A percentile compares a stretch with the other conserved stretches of the same genome.
These are phyloP conservation scores for Canna indica DNA, from an alignment of 176 grass and related monocot genomes.

Conservation along the genomic window DNA sequence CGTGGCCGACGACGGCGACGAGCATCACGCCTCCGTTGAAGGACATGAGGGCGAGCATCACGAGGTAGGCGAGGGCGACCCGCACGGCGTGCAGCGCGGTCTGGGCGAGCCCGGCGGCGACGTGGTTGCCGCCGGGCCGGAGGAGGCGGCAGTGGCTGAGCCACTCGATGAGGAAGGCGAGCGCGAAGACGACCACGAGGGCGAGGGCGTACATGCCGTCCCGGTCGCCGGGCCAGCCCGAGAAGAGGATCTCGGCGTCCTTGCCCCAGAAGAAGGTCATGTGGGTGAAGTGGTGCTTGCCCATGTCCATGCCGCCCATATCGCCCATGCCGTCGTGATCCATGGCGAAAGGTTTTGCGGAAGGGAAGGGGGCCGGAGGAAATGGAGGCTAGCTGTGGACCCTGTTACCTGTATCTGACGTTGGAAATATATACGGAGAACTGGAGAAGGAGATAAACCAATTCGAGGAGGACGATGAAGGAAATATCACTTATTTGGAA, in stretches of 20 bases:
- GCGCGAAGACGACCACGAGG: slow-evolving; percentile 31
- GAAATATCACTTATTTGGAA: no score
- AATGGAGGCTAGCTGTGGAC: no score
- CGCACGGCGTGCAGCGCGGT: slow-evolving; percentile 33
- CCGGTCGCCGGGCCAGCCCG: slow-evolving; percentile 38
- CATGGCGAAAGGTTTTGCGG: no score
- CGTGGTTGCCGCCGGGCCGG: neutral
- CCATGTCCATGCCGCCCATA: neutral
- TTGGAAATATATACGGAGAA: no score
- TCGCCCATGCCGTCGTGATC: neutral
- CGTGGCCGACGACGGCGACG: slow-evolving; percentile 45
- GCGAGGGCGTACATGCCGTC: slow-evolving; percentile 68
- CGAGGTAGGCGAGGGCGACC: slow-evolving; percentile 46
- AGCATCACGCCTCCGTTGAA: slow-evolving; percentile 76
- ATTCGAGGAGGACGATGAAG: no score
- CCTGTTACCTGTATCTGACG: no score
- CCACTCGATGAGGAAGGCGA: slow-evolving; percentile 42
- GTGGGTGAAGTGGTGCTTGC: slow-evolving; percentile 33
- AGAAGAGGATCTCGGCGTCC: slow-evolving; percentile 62
- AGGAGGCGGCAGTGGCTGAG: slow-evolving; percentile 24
- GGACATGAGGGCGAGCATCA: slow-evolving; percentile 92
- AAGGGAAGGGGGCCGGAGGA: no score
- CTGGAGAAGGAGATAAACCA: no score
- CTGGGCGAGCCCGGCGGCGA: slow-evolving; percentile 15
- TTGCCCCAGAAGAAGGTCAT: slow-evolving; percentile 95